Percentiles rank a stretch among this genome's conserved stretches.
Evolutionary conservation across 257 asterid genomes (phyloP).

Genomic region (Nicotiana knightiana): DNA sequence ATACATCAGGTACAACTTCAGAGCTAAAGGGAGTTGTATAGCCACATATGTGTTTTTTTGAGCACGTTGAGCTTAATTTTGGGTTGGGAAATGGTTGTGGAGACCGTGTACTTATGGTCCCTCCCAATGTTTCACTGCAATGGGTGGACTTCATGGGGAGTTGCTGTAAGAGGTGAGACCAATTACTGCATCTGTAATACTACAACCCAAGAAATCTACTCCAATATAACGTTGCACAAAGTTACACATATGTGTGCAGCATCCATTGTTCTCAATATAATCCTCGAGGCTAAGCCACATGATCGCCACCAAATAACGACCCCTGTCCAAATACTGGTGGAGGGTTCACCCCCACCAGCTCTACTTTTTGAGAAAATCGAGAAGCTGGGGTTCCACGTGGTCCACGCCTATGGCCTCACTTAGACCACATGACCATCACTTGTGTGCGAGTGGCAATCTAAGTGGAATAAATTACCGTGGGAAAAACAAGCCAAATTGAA

Average conservation of each 20-base stretch:
- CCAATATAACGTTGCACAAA: conserved; percentile 35
- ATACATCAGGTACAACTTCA: conserved; percentile 85
- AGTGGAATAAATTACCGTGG: conserved; percentile 41
- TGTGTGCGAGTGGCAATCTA: conserved; percentile 72
- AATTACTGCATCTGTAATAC: conserved; percentile 72
- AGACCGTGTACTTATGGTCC: conserved; percentile 77
- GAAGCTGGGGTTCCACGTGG: conserved; percentile 43
- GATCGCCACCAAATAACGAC: conserved; percentile 31
- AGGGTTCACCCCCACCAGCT: conserved; percentile 79
- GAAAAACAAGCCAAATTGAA: conserved; percentile 41
- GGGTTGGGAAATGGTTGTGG: conserved; percentile 72
- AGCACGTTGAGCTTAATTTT: conserved; percentile 59
- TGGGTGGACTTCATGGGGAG: conserved; percentile 95
- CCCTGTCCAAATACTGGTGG: conserved; percentile 53
- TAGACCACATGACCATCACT: conserved; percentile 84
- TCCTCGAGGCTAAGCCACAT: conserved; percentile 49
- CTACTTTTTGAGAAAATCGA: conserved; percentile 39
- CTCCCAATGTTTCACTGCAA: conserved; percentile 93
- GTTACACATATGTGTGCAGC: conserved; percentile 94
- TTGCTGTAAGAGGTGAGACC: conserved; percentile 81
- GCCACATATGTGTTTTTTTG: conserved; percentile 71
- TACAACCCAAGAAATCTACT: conserved; percentile 53
- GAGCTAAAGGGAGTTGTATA: conserved; percentile 80
- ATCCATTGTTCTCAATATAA: conserved; percentile 57
- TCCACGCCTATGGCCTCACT: conserved; percentile 80